Conservation (phyloP, 1,139 yeast species). For the Pichia norvegensis region DNA sequence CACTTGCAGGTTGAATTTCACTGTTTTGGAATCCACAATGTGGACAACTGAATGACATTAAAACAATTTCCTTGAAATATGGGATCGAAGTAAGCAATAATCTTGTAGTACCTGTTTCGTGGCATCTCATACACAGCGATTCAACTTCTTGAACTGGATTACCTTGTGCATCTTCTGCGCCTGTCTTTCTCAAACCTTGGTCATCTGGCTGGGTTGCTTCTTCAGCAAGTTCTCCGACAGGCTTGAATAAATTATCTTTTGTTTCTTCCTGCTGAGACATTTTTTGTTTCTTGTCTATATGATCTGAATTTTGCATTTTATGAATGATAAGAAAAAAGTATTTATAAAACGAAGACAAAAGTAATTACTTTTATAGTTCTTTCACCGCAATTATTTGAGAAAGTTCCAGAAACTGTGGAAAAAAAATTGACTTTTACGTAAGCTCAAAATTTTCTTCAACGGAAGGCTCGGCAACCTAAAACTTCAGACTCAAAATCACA, state of each 20-base stretch:
- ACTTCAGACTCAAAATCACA: not conserved
- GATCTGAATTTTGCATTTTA: slow-evolving; percentile 6
- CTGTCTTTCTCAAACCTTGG: slow-evolving; percentile 40
- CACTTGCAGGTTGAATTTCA: slow-evolving; percentile 91
- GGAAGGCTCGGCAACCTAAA: not conserved
- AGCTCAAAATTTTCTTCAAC: not conserved
- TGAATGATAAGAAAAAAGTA: slow-evolving; percentile 1
- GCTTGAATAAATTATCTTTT: slow-evolving; percentile 40
- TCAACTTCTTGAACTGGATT: slow-evolving; percentile 94
- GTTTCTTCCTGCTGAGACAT: slow-evolving; percentile 16
- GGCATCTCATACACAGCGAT: slow-evolving; percentile 94
- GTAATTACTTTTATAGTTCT: not conserved
- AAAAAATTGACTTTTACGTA: not conserved
- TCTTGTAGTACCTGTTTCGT: slow-evolving; percentile 74
- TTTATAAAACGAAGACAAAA: not conserved
- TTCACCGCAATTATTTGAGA: not conserved
- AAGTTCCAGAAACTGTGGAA: not conserved
- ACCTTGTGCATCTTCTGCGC: slow-evolving; percentile 80
- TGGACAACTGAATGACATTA: slow-evolving; percentile 94
- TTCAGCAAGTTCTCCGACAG: slow-evolving; percentile 51
- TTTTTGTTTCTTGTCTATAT: slow-evolving; percentile 22
- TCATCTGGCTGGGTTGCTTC: slow-evolving; percentile 14
- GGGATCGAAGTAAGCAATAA: slow-evolving; percentile 85
- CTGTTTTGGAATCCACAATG: slow-evolving; percentile 89
- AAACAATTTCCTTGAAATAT: slow-evolving; percentile 78